A percentile compares a stretch with the other conserved stretches of the same genome.
phyloP scores from a whole-genome alignment of 176 grass and related monocot genomes.

The Stipa capillata region DNA sequence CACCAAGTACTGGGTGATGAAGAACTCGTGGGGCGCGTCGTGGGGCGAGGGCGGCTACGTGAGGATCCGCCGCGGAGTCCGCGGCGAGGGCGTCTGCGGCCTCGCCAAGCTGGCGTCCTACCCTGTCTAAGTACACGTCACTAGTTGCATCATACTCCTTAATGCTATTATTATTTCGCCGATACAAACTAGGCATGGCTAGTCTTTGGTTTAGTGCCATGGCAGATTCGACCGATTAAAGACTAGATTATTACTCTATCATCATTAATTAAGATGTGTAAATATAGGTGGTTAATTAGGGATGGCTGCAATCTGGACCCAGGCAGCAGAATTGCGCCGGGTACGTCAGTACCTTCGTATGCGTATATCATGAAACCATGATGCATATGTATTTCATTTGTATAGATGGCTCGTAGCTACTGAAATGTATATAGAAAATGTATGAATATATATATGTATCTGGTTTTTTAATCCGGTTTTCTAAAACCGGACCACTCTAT shows the following conservation, averaged over 20 bases:
- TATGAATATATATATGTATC: neutral
- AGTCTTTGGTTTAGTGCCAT: neutral
- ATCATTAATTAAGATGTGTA: neutral
- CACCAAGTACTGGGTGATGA: constrained; percentile 36
- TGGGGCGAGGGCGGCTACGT: constrained; percentile 47
- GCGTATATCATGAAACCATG: neutral
- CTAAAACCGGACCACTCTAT: too few relatives aligned
- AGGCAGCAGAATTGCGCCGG: neutral
- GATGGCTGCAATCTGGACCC: neutral
- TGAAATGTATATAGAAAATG: neutral
- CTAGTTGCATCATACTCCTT: too few relatives aligned
- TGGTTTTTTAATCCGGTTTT: too few relatives aligned
- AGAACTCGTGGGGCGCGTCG: constrained; percentile 46
- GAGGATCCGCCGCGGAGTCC: constrained; percentile 32
- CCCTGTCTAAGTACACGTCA: constrained; percentile 14
- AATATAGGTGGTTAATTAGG: too few relatives aligned
- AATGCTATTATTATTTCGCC: too few relatives aligned
- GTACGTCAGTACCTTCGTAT: neutral
- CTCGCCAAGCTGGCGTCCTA: constrained; percentile 47
- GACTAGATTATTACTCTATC: neutral
- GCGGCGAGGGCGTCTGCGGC: constrained; percentile 44
- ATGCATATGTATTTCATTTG: too few relatives aligned
- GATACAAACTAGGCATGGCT: neutral
- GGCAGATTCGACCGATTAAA: neutral
- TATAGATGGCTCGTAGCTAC: neutral